These are phyloP conservation scores for Aurantiochytrium sp. DNA, from an alignment of 108 stramenopile species.

Conservation along the genomic window DNA sequence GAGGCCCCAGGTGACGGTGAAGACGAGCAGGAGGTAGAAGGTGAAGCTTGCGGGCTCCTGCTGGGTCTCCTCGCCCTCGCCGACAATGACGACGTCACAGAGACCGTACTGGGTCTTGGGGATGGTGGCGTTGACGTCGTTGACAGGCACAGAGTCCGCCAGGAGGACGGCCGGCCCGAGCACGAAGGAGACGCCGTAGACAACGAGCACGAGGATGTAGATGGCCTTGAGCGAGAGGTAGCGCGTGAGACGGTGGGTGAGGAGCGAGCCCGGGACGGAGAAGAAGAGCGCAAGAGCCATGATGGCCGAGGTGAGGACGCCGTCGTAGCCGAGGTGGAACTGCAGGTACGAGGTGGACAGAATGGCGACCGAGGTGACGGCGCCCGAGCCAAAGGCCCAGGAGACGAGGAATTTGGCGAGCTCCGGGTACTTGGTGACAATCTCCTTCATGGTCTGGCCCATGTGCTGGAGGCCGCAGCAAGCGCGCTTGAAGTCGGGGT, in stretches of 20 bases:
- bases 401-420: neutral
- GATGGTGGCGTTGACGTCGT: neutral
- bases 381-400: neutral
- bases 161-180: neutral
- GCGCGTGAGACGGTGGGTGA: neutral
- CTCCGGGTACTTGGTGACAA: neutral
- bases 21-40: neutral
- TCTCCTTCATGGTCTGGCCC: neutral
- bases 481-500: neutral
- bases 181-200: slow-evolving; percentile 6
- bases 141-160: neutral
- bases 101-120: neutral
- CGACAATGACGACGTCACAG: neutral
- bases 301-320: neutral
- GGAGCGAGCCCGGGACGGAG: slow-evolving; percentile 12
- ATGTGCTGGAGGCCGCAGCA: slow-evolving; percentile 14
- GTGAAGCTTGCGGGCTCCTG: neutral
- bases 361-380: neutral
- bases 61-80: neutral
- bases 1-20: slow-evolving; percentile 6
- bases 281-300: slow-evolving; percentile 5
- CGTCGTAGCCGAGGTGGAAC: slow-evolving; percentile 19
- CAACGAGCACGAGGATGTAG: neutral
- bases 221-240: neutral
- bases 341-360: slow-evolving; percentile 6